Conservation (phyloP, 139 green algal genomes). For the Chlorella sorokiniana region DNA sequence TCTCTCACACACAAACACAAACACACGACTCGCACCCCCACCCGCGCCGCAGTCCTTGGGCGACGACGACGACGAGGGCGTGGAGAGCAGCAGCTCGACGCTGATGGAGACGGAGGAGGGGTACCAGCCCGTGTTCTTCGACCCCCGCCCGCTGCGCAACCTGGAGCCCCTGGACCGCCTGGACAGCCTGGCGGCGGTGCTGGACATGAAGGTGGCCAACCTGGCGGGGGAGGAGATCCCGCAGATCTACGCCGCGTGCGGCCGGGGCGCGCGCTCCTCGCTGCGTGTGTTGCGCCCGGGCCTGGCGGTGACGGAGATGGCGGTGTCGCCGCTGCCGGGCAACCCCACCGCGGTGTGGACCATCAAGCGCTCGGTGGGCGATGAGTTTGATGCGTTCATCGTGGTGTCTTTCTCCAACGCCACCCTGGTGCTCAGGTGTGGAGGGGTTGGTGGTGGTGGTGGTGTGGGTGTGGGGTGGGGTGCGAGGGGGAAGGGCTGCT, state of each 20-base stretch:
- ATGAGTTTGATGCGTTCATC: slow-evolving; percentile 95
- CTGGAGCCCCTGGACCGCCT: slow-evolving; percentile 90
- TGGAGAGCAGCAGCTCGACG: slow-evolving; percentile 72
- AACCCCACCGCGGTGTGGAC: slow-evolving; percentile 92
- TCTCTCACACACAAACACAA: not conserved
- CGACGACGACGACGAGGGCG: slow-evolving; percentile 92
- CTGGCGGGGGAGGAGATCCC: slow-evolving; percentile 78
- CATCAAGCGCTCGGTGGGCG: slow-evolving; percentile 59
- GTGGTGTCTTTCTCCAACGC: slow-evolving; percentile 97
- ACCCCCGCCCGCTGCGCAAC: slow-evolving; percentile 88
- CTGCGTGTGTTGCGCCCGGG: slow-evolving; percentile 92
- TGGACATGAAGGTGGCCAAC: slow-evolving; percentile 94
- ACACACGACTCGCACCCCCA: not conserved
- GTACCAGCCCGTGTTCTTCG: slow-evolving; percentile 90
- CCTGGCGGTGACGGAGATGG: slow-evolving; percentile 92
- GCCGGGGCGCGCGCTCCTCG: slow-evolving; percentile 77
- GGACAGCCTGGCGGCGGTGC: slow-evolving; percentile 85
- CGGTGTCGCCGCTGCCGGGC: slow-evolving; percentile 87
- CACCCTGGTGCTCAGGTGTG: slow-evolving; percentile 79
- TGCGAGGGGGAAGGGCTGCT: not conserved
- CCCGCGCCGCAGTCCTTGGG: slow-evolving; percentile 47
- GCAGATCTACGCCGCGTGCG: slow-evolving; percentile 92
- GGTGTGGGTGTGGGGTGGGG: not conserved
- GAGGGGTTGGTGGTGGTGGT: not conserved
- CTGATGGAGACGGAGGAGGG: slow-evolving; percentile 88